Conservation (phyloP, 768 basidiomycete species). For the Boletus sp. region DNA sequence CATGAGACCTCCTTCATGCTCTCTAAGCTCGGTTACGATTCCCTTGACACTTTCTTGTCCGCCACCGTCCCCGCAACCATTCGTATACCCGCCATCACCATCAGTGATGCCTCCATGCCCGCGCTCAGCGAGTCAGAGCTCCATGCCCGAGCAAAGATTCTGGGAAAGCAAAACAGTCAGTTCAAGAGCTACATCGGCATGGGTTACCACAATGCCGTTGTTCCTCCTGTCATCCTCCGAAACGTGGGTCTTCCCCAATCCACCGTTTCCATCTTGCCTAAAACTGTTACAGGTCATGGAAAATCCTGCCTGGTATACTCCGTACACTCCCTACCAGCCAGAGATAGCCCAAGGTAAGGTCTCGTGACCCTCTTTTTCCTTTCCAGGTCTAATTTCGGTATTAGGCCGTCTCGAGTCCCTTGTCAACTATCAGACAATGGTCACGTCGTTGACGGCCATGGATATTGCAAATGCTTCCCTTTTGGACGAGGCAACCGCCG, state of each 20-base stretch:
- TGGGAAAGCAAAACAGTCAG: slow-evolving; percentile 76
- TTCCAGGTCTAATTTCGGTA: slow-evolving; percentile 12
- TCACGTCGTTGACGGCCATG: slow-evolving; percentile 90
- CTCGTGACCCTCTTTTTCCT: slow-evolving; percentile 1
- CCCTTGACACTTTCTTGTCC: slow-evolving; percentile 84
- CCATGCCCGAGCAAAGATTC: slow-evolving; percentile 62
- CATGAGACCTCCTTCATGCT: slow-evolving; percentile 84
- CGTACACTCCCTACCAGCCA: slow-evolving; percentile 93
- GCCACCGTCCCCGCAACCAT: slow-evolving; percentile 82
- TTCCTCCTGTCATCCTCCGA: slow-evolving; percentile 92
- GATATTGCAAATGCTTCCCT: slow-evolving; percentile 95
- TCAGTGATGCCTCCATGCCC: slow-evolving; percentile 68
- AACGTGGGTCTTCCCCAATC: slow-evolving; percentile 53
- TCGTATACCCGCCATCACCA: slow-evolving; percentile 55
- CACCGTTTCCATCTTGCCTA: background rate
- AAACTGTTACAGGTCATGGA: slow-evolving; percentile 65
- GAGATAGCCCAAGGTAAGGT: slow-evolving; percentile 92
- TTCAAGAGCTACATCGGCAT: slow-evolving; percentile 96
- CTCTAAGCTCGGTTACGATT: slow-evolving; percentile 72
- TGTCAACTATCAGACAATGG: slow-evolving; percentile 96
- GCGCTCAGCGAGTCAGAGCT: slow-evolving; percentile 87
- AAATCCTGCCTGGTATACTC: slow-evolving; percentile 98
- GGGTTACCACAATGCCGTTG: slow-evolving; percentile 94
- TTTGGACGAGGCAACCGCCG: slow-evolving; percentile 92
- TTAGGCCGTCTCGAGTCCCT: slow-evolving; percentile 92